Base-by-base conservation (phyloP, 2,329 filamentous ascomycete species). In the Neopestalotiopsis sp. region DNA sequence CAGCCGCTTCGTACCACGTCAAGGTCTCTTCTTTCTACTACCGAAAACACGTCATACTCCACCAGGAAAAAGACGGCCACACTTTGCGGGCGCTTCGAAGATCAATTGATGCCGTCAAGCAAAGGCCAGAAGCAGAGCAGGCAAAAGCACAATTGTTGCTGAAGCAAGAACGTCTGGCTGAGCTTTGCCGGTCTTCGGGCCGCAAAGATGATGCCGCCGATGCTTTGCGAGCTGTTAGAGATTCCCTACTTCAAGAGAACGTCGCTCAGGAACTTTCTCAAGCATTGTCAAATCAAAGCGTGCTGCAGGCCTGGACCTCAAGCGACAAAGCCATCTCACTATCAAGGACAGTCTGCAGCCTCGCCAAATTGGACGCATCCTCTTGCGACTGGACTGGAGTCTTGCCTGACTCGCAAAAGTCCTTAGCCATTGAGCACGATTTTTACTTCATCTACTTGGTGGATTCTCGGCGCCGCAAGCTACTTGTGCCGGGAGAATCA, bases 11-110 rank as follows among this genome's bases (percentile, higher is more conserved):
- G 2, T 89, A 90, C 72, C 83, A 88, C 68, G 85, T 91, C 70
- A 92, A 90, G 73, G 87, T 94, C 32, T 94, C 92, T 0, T 91
- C 92, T 73, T 84, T 92, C 3, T 93, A 93, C 76, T 94, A 91
- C 76, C 83, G 89, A n/a, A 84, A 88, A 62, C 89, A 89, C 74
- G 80, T 87, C 20, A 82, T 84, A 59, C 76, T 88, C 69, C 80
- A 84, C 14, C 79, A 81, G 30, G 72, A 79, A 1, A 81, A 82
- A n/a, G 82, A 85, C 62, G 72, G 75, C 5, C 78, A 81, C 20
- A 82, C 86, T 1, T 78, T 92, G 14, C 85, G 87, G 64, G 85
- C 90, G 13, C 83, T 94, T 63, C 87, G 86, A 68, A 86, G 88
- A 67, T 92, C 91, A 0, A 86, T 92, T 63, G 89, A 92, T 59